A percentile compares a stretch with the other conserved stretches of the same genome.
phyloP scores from a whole-genome alignment of 148 eudicot species.

The Camellia japonica region DNA sequence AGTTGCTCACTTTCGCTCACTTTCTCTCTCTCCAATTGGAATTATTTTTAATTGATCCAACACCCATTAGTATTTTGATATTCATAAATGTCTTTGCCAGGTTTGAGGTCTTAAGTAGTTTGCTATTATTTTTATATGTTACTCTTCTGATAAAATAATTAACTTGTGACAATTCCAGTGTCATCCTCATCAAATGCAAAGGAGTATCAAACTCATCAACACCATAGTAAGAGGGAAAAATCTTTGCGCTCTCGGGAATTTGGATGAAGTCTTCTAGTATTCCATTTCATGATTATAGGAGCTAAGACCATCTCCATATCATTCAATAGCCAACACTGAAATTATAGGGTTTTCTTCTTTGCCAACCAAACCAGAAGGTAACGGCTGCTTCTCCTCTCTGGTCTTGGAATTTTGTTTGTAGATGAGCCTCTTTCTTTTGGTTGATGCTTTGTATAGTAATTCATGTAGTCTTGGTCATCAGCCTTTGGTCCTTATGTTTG shows the following conservation, averaged over 20 bases:
- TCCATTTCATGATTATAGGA: background rate
- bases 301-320: background rate
- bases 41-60: background rate
- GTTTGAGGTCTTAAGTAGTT: background rate
- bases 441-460: slow-evolving; percentile 2
- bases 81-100: background rate
- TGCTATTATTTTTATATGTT: background rate
- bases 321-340: background rate
- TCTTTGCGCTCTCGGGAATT: slow-evolving; percentile 10
- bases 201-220: slow-evolving; percentile 9
- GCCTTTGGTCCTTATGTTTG: background rate
- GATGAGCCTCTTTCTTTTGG: background rate
- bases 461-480: background rate
- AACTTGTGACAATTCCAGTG: background rate
- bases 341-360: background rate
- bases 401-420: background rate
- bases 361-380: background rate
- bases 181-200: slow-evolving; percentile 10
- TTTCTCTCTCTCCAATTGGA: background rate
- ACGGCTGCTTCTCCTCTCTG: background rate
- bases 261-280: slow-evolving; percentile 2
- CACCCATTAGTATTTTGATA: background rate
- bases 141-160: background rate
- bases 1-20: background rate
- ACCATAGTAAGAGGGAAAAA: slow-evolving; percentile 12